phyloP scores from a whole-genome alignment of 2,329 filamentous ascomycete species.

The Talaromyces sp. region DNA sequence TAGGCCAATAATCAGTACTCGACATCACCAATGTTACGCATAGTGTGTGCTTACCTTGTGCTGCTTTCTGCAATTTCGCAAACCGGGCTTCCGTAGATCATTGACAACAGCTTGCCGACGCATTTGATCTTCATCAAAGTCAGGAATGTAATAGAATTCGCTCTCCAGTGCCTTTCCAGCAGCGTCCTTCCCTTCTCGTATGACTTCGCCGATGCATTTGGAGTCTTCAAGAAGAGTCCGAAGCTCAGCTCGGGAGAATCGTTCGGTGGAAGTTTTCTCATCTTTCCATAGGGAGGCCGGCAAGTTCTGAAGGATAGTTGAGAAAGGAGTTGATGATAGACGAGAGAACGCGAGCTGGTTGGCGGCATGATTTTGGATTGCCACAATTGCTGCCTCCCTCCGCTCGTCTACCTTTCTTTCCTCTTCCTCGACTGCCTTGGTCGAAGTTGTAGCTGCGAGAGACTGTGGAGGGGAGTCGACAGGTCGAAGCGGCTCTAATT shows the following conservation, averaged over 20 bases:
- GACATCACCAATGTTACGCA: constrained; percentile 17
- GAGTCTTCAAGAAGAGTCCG: constrained; percentile 67
- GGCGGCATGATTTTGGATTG: constrained; percentile 70
- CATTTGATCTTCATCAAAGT: constrained; percentile 73
- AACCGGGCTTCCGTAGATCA: constrained; percentile 78
- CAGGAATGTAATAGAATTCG: constrained; percentile 94
- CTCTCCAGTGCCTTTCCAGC: constrained; percentile 89
- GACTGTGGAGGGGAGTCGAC: constrained; percentile 25
- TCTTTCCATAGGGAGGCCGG: constrained; percentile 57
- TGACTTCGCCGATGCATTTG: constrained; percentile 79
- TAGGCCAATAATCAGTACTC: neutral
- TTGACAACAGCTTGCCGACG: constrained; percentile 77
- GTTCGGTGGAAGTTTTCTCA: constrained; percentile 35
- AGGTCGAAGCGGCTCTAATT: constrained; percentile 29
- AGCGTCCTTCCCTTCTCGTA: constrained; percentile 88
- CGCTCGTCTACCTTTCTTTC: constrained; percentile 3
- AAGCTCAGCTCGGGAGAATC: constrained; percentile 57
- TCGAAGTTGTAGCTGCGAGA: constrained; percentile 14
- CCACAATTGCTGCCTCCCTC: constrained; percentile 7
- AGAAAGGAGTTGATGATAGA: constrained; percentile 83
- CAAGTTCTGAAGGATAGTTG: constrained; percentile 80
- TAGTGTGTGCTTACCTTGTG: constrained; percentile 69
- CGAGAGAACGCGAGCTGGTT: constrained; percentile 96
- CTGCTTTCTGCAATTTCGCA: constrained; percentile 86
- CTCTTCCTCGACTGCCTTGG: constrained; percentile 15